Conservation (phyloP, 306 rosid species). For the Begonia peltatifolia region DNA sequence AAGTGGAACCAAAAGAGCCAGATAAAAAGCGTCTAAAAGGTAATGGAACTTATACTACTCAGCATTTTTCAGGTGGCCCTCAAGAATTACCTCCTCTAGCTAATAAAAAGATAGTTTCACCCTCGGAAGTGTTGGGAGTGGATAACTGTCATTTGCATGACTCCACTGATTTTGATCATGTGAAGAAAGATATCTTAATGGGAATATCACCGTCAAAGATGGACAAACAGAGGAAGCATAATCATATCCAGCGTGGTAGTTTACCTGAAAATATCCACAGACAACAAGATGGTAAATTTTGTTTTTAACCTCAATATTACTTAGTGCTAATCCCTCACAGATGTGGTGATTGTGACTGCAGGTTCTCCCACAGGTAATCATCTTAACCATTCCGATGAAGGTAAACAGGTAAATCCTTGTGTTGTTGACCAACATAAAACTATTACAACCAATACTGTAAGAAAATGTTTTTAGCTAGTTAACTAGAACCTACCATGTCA, state of each 20-base stretch:
- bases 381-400: conserved; percentile 29
- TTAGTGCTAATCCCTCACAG: not conserved
- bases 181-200: conserved; percentile 23
- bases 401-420: conserved; percentile 25
- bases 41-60: conserved; percentile 23
- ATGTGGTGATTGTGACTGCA: conserved; percentile 21
- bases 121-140: conserved; percentile 15
- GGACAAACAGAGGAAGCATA: conserved; percentile 21
- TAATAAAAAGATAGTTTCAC: conserved; percentile 23
- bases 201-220: conserved; percentile 29
- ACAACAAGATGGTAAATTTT: conserved; percentile 32
- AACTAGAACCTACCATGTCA: not conserved
- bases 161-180: conserved; percentile 19
- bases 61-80: conserved; percentile 22
- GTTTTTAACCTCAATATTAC: conserved; percentile 1
- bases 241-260: conserved; percentile 25
- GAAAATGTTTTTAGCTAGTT: conserved; percentile 31
- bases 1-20: conserved; percentile 38
- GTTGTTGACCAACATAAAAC: conserved; percentile 7
- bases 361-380: conserved; percentile 27
- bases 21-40: conserved; percentile 58
- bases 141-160: conserved; percentile 18
- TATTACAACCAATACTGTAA: conserved; percentile 22
- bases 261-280: conserved; percentile 31
- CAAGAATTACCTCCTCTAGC: conserved; percentile 23